Evolutionary conservation across 176 grass and related monocot species (phyloP).

Genomic region (Neostapfia colusana): DNA sequence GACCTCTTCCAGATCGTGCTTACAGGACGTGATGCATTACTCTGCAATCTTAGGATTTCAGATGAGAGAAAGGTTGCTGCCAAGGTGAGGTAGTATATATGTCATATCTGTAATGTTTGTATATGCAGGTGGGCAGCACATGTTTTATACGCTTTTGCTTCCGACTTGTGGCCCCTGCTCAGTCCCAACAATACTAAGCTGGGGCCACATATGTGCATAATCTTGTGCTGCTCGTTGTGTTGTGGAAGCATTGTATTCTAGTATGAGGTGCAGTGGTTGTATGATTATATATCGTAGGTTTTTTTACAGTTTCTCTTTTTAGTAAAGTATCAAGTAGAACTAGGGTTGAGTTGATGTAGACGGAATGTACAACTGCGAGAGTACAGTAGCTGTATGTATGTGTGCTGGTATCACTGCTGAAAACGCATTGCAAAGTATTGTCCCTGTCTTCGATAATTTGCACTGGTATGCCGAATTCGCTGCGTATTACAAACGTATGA

Average conservation of each 20-base stretch:
- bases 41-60: slow-evolving; percentile 75
- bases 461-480: neutral
- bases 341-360: neutral
- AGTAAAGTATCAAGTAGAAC: neutral
- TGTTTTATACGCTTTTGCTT: slow-evolving; percentile 10
- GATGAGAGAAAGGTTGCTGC: slow-evolving; percentile 44
- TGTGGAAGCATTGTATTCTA: slow-evolving; percentile 16
- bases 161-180: slow-evolving; percentile 27
- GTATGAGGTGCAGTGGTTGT: neutral
- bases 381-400: slow-evolving; percentile 14
- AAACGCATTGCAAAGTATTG: neutral
- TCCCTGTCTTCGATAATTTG: neutral
- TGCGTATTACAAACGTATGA: neutral
- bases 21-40: slow-evolving; percentile 72
- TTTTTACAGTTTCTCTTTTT: neutral
- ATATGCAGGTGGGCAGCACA: neutral
- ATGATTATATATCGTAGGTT: neutral
- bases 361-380: neutral
- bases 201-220: slow-evolving; percentile 23
- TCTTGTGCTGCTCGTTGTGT: slow-evolving; percentile 23
- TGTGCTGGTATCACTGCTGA: neutral
- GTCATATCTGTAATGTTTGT: neutral
- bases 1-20: slow-evolving; percentile 85
- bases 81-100: slow-evolving; percentile 23
- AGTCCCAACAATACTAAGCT: slow-evolving; percentile 15